These are phyloP conservation scores for Magnolia changhungtana DNA, from an alignment of 164 flowering plant species.

Conservation along the genomic window DNA sequence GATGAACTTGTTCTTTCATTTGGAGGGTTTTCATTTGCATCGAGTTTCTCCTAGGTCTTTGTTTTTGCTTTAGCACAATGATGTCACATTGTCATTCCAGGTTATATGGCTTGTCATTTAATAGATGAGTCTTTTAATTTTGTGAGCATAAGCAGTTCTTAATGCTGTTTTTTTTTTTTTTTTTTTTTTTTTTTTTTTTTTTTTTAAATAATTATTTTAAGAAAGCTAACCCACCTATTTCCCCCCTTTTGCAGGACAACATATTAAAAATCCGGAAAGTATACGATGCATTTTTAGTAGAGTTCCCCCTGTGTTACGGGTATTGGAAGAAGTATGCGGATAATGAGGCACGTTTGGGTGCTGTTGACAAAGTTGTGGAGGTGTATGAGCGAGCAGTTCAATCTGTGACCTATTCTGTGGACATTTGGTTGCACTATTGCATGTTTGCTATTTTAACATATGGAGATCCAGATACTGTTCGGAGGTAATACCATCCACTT, in stretches of 20 bases:
- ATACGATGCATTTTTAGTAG: conserved; percentile 90
- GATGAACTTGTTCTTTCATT: background rate
- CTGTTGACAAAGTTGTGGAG: conserved; percentile 84
- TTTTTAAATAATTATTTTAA: no score
- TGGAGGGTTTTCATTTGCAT: no score
- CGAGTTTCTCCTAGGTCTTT: background rate
- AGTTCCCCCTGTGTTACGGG: conserved; percentile 97
- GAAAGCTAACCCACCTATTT: background rate
- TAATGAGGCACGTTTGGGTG: conserved; percentile 78
- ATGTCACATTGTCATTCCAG: no score
- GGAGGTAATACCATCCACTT: conserved; percentile 59
- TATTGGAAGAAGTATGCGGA: conserved; percentile 99
- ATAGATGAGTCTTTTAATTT: no score
- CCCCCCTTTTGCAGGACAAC: conserved; percentile 48
- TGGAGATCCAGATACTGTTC: conserved; percentile 81
- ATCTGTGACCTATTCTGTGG: conserved; percentile 96
- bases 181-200: no score
- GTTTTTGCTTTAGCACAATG: no score
- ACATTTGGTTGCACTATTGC: conserved; percentile 97
- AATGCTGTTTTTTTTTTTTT: no score
- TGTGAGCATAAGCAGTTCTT: no score
- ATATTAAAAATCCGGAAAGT: conserved; percentile 72
- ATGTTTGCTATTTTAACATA: conserved; percentile 71
- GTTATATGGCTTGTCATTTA: no score
- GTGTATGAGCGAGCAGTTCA: conserved; percentile 92